A percentile compares a stretch with the other conserved stretches of the same genome.
phyloP scores from a whole-genome alignment of 148 eudicot genomes.

The Cornus florida region DNA sequence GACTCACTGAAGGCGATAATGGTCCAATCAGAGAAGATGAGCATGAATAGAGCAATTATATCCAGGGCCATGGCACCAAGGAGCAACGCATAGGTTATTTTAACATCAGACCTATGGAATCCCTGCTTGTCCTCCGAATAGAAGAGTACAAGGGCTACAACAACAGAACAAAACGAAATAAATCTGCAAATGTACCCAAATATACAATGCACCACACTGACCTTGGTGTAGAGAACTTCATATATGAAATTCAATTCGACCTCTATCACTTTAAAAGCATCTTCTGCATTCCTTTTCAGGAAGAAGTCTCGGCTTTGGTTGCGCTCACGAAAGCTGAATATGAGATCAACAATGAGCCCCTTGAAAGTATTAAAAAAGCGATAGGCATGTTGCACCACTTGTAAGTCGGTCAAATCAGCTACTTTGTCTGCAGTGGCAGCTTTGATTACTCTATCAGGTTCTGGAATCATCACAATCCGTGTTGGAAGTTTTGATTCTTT shows the following conservation, averaged over 20 bases:
- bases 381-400: constrained; percentile 31
- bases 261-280: constrained; percentile 49
- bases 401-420: constrained; percentile 11
- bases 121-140: background rate
- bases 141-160: constrained; percentile 28
- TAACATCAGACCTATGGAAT: constrained; percentile 15
- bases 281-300: constrained; percentile 12
- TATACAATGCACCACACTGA: constrained; percentile 10
- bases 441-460: constrained; percentile 24
- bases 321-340: constrained; percentile 33
- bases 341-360: constrained; percentile 42
- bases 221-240: constrained; percentile 50
- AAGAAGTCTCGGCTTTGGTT: constrained; percentile 32
- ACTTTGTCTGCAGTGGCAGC: constrained; percentile 13
- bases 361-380: constrained; percentile 36
- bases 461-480: constrained; percentile 9
- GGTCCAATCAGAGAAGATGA: constrained; percentile 38
- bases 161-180: constrained; percentile 12
- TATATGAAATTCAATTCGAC: constrained; percentile 51
- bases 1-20: constrained; percentile 7
- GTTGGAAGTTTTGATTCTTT: constrained; percentile 22
- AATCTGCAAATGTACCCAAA: constrained; percentile 20
- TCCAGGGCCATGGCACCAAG: constrained; percentile 39
- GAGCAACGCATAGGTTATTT: constrained; percentile 28
- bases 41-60: constrained; percentile 23